Base-by-base conservation (phyloP, 1,284 basidiomycete species). In the Gomphus bonarii region DNA sequence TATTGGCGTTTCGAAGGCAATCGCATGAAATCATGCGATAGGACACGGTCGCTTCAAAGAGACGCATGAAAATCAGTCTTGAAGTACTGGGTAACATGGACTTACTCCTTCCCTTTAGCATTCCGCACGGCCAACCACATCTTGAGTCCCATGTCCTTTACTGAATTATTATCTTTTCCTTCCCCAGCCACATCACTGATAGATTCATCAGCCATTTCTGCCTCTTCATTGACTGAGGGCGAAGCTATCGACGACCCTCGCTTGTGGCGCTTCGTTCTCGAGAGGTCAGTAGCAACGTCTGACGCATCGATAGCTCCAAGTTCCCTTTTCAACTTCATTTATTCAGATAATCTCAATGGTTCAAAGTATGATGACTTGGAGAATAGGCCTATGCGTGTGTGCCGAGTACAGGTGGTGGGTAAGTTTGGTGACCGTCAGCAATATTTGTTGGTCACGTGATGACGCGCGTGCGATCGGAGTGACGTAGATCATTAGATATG, bases 71-170 rank as follows among this genome's bases (percentile, higher is more conserved):
- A 35, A 59, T 48, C 20, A 54, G 33, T 22, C 35, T 36, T 48
- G n/a, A 28, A 36, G 18, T 30, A 33, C 38, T 16, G 18, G 14
- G 30, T 35, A 55, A 54, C 69, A 67, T 70, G 72, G 71, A 85
- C 86, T 77, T 75, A 90, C 88, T 87, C 84, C 78, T 86, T 84
- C 74, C 82, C 84, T 67, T 82, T 82, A 65, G 84, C 86, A 70
- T 88, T 84, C 77, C 80, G 86, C 68, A 89, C 75, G 50, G 76
- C 76, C 66, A 84, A 80, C 82, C 84, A 88, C 70, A 88, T 68
- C 71, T 75, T 77, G 70, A 80, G 64, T 46, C 82, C 85, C 67
- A 79, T 75, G 71, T 81, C 80, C 64, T 73, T 77, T 63, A 82
- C 76, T 58, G 66, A 70, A 58, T 70, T 73, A 44, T 65, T 67